A percentile compares a stretch with the other conserved stretches of the same genome.
Evolutionary conservation across 352 stramenopile species (phyloP).

Genomic region (Pythium plurisporium): DNA sequence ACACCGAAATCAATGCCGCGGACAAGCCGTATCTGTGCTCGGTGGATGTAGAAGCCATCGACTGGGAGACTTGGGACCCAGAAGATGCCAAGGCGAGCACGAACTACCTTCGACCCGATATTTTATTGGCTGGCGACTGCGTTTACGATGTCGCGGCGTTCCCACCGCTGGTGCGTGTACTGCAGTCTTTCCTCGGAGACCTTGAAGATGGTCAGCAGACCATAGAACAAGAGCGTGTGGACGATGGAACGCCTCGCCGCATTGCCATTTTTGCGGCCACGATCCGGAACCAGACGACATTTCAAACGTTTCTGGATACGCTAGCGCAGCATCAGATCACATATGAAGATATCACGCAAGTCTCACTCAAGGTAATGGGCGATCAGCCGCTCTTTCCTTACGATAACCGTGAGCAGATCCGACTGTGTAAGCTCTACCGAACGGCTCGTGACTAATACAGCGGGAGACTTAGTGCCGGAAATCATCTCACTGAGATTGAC

Average conservation of each 20-base stretch:
- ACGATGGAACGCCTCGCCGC: slow-evolving; percentile 13
- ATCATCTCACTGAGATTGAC: background rate
- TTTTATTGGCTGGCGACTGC: slow-evolving; percentile 73
- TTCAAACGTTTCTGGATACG: slow-evolving; percentile 66
- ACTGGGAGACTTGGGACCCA: slow-evolving; percentile 70
- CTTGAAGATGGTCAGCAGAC: background rate
- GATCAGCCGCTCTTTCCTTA: slow-evolving; percentile 42
- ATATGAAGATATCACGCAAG: slow-evolving; percentile 60
- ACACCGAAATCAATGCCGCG: slow-evolving; percentile 66
- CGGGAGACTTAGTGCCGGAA: background rate
- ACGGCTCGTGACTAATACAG: background rate
- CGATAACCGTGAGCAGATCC: slow-evolving; percentile 63
- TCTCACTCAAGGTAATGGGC: slow-evolving; percentile 37
- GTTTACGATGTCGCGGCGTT: slow-evolving; percentile 69
- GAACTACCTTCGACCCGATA: slow-evolving; percentile 28
- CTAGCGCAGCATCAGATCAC: slow-evolving; percentile 45
- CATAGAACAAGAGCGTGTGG: background rate
- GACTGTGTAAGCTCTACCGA: slow-evolving; percentile 52
- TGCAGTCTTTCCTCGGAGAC: slow-evolving; percentile 47
- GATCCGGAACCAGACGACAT: slow-evolving; percentile 71
- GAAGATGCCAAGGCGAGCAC: slow-evolving; percentile 20
- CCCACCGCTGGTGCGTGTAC: slow-evolving; percentile 48
- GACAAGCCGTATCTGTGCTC: slow-evolving; percentile 33
- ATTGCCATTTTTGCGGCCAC: slow-evolving; percentile 73
- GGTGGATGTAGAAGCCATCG: slow-evolving; percentile 50